Base-by-base conservation (phyloP, 2,329 filamentous ascomycete genomes). In the Hortaea werneckii region DNA sequence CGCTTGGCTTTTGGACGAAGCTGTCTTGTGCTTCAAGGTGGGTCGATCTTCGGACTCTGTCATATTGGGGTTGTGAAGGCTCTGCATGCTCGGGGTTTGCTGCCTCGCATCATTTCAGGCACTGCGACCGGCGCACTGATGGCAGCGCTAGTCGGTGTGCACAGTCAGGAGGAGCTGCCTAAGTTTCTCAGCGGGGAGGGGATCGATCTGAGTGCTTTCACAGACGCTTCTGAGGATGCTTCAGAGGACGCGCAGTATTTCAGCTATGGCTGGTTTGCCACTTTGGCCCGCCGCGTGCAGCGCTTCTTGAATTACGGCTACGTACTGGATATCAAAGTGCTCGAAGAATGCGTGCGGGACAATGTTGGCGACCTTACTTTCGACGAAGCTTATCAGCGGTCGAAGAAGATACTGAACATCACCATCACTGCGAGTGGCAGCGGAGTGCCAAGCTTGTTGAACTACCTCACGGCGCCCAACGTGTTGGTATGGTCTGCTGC, bases 311-410 rank as follows among this genome's bases (percentile, higher is more conserved):
- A 72, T 35, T 83, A 89, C 54, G 88, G 88, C 0, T 87, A 94
- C 59, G 85, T 95, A 48, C 75, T 94, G 29, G 88, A 95, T 62
- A 79, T 87, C 3, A 79, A 76, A 37, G 82, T 94, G 7, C 68
- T 96, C 40, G 87, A 94, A 60, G 79, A 89, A 48, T 90, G 87
- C 54, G 83, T 95, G 10, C 77, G 83, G 47, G 80, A 82, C 10
- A 94, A 95, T 54, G 81, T 95, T 10, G 89, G 88, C 7, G 85
- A 95, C 57, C 63, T 94, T 50, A 95, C 89, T 0, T 96, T 96
- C 59, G 87, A 94, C 64, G 90, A 95, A 67, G 90, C 90, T 0
- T 95, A 89, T 59, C 78, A 82, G 43, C 79, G 80, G 50, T 95
- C 87, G 35, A 92, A 92, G 60, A 75, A 87, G 42, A 81, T 94